These are phyloP conservation scores for Exophiala calicioides DNA, from an alignment of 2,329 filamentous ascomycete genomes.

Conservation along the genomic window DNA sequence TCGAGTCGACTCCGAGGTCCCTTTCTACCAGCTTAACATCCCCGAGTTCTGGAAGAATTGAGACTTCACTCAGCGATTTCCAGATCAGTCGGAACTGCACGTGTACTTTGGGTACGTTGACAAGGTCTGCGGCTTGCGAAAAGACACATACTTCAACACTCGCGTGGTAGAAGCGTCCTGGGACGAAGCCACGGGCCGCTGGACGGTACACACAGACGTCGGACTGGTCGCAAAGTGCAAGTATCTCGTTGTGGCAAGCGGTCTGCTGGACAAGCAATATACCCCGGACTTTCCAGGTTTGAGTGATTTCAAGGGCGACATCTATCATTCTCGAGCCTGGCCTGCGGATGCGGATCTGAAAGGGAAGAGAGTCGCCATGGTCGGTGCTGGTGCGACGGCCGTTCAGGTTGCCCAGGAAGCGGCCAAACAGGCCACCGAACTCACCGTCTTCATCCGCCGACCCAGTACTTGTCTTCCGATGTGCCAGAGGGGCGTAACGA, in stretches of 20 bases:
- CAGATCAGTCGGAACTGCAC: constrained; percentile 40
- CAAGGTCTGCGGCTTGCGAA: constrained; percentile 40
- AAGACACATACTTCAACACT: constrained; percentile 44
- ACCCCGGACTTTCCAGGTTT: constrained; percentile 33
- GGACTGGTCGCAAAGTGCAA: constrained; percentile 48
- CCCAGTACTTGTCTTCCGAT: constrained; percentile 66
- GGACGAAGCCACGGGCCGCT: constrained; percentile 5
- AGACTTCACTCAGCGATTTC: constrained; percentile 47
- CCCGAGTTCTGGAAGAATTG: constrained; percentile 51
- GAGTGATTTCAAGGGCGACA: constrained; percentile 31
- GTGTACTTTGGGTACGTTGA: constrained; percentile 45
- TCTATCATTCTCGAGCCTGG: constrained; percentile 34
- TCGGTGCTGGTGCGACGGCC: constrained; percentile 16
- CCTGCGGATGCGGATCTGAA: constrained; percentile 36
- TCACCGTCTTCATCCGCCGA: constrained; percentile 39
- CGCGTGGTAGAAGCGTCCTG: constrained; percentile 2
- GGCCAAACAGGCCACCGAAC: not conserved
- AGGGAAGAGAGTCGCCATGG: constrained; percentile 21
- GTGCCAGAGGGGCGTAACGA: constrained; percentile 51
- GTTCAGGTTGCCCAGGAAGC: constrained; percentile 15
- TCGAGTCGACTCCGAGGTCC: constrained; percentile 56
- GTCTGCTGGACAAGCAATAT: constrained; percentile 57
- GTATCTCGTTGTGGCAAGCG: constrained; percentile 52
- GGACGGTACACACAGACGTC: constrained; percentile 31
- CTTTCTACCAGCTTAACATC: constrained; percentile 56